Evolutionary conservation across 371 early-diverging fungal species (phyloP), one percentile per base, ranked within the genome.

Genomic region (Chytridiales sp.): DNA sequence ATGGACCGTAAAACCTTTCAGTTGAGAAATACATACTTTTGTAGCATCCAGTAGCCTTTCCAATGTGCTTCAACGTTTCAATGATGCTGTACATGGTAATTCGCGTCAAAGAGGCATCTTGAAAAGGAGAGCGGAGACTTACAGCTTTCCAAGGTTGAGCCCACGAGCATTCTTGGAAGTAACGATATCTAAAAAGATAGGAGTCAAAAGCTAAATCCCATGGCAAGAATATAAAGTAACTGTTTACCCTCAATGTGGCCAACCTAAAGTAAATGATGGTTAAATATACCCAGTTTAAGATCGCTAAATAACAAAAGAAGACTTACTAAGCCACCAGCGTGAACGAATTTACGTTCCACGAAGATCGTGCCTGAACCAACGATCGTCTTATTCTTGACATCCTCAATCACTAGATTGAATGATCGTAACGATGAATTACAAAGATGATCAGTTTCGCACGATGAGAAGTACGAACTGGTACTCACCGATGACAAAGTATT

Each of bases 321-420:
- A 13, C 77, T 78, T 63, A 94, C 93, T 46, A 87, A 72, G 13
- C 94, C 97, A 62, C 88, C 88, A 59, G 80, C 75, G 56, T 91
- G 88, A 29, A 97, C 84, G 66, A 98, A 95, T 80, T 99, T 99
- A 61, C 91, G 87, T 73, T 99, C 99, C 30, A 95, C 85, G 31
- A 99, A 70, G 49, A 99, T 75, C 15, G 97, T 95, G 32, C 98
- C 99, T n/a, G 91, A 87, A 3, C 92, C 98, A 30, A 93, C 91
- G 36, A 98, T 85, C 29, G 72, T 62, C 29, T 59, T 29, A 30
- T 82, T 66, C 22, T 68, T 73, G 22, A 85, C 82, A 46, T 94
- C 91, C 48, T 87, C 87, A 50, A 96, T 91, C 13, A 95, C 93
- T 44, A 91, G 79, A 24, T 87, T 84, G 61, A 34, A 4, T 61